Evolutionary conservation across 2,329 filamentous ascomycete species (phyloP).

Genomic region (Pseudopithomyces maydicus): DNA sequence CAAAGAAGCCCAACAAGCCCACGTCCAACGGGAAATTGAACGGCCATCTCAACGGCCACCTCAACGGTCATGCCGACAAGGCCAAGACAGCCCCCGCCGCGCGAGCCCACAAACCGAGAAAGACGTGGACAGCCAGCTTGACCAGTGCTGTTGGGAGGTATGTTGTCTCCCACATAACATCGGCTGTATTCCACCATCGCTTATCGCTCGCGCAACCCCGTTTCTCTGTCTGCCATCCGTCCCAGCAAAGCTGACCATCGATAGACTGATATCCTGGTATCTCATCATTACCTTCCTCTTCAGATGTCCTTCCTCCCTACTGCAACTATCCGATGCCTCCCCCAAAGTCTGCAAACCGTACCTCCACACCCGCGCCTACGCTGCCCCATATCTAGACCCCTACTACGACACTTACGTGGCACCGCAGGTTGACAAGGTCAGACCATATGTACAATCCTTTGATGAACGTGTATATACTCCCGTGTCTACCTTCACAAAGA

Average conservation of each 20-base stretch:
- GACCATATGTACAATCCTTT: constrained; percentile 70
- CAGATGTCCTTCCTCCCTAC: constrained; percentile 74
- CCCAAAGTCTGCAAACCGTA: constrained; percentile 85
- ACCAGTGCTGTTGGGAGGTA: constrained; percentile 42
- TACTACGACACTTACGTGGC: constrained; percentile 86
- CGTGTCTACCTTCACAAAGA: constrained; percentile 65
- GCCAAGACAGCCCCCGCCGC: constrained; percentile 23
- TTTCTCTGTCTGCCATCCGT: neutral
- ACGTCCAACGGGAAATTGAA: constrained; percentile 31
- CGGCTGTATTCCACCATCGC: neutral
- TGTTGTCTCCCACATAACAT: neutral
- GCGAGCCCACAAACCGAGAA: constrained; percentile 23
- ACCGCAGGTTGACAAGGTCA: constrained; percentile 76
- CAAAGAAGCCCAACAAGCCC: constrained; percentile 41
- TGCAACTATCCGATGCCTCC: constrained; percentile 70
- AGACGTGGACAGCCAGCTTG: constrained; percentile 30
- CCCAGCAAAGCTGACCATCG: neutral
- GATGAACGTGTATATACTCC: constrained; percentile 71
- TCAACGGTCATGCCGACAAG: constrained; percentile 35
- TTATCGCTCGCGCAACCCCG: neutral
- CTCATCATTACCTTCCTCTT: constrained; percentile 79
- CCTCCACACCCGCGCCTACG: constrained; percentile 65
- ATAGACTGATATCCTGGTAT: constrained; percentile 80
- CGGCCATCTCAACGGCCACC: constrained; percentile 13
- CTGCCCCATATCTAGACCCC: constrained; percentile 77